Base-by-base conservation (phyloP, 352 stramenopile species). In the Phytophthora vignae region DNA sequence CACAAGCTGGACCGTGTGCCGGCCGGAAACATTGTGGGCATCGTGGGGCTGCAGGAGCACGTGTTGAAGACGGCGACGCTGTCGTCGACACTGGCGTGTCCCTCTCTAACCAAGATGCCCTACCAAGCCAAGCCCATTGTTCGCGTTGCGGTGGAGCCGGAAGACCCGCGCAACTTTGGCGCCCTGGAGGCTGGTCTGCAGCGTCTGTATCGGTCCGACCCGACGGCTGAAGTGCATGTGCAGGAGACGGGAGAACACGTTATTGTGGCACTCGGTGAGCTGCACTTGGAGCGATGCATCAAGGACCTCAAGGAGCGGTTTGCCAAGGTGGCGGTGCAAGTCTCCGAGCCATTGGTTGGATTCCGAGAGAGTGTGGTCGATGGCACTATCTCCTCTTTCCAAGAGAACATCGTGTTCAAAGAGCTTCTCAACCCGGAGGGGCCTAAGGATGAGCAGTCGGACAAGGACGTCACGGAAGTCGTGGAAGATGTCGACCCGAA, bases 61-160 rank as follows among this genome's bases (percentile, higher is more conserved):
- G 84, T 98, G 11, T 71, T 98, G 42, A 98, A 98, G 86, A 96
- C 91, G 0, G 94, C 94, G 2, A 98, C 94, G 10, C 71, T 98
- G 19, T 90, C 87, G 19, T 92, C 83, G 3, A 93, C 89, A 7
- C 72, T 95, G 14, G 70, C 74, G 6, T 97, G 90, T 25, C 91
- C 90, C 27, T 96, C 90, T 17, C 71, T 98, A 40, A 94, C 89
- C 12, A 84, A 88, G 46, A 96, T 98, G 84, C 88, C 93, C 31
- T 96, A 93, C 59, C 90, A 97, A 72, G 91, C 92, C 7, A 97
- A 97, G 55, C 93, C 95, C 12, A 98, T 98, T 69, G 86, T 98
- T 2, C 91, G 93, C 29, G 95, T 98, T 3, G 92, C 95, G 1
- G 88, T 98, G 17, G 92, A 98, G 59, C 90, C 93, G 0, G 79